Conservation (phyloP, 441 rosid genomes). For the Macaranga tanarius region DNA sequence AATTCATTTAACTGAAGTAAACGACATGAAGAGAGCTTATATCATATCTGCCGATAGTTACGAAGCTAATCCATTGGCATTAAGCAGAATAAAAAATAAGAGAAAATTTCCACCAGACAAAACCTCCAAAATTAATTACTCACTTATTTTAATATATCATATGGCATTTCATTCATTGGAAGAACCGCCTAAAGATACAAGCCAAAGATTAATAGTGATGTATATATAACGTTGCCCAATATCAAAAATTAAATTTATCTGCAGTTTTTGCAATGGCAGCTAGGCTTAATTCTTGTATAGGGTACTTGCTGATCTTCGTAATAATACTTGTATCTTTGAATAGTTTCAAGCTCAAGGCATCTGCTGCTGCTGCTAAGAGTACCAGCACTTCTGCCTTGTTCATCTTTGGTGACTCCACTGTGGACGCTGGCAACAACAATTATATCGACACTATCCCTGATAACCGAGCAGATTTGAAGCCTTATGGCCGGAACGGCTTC, state of each 20-base stretch:
- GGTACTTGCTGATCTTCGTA: neutral
- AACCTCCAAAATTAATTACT: neutral
- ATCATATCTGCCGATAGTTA: neutral
- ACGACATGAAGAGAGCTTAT: too few species aligned
- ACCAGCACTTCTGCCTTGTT: slow-evolving; percentile 34
- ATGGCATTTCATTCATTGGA: slow-evolving; percentile 5
- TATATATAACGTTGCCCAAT: neutral
- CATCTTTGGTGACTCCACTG: slow-evolving; percentile 58
- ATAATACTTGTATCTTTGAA: slow-evolving; percentile 4
- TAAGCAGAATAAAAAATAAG: neutral
- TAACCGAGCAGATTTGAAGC: slow-evolving; percentile 40
- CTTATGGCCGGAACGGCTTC: slow-evolving; percentile 49
- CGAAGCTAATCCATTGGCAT: neutral
- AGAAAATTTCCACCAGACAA: neutral
- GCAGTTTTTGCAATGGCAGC: neutral
- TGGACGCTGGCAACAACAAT: slow-evolving; percentile 54
- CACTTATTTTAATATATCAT: neutral
- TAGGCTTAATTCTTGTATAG: slow-evolving; percentile 7
- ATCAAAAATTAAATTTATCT: neutral
- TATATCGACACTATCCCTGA: slow-evolving; percentile 41
- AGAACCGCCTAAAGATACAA: neutral
- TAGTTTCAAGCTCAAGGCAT: neutral
- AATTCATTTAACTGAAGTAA: too few species aligned
- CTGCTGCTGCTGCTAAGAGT: slow-evolving; percentile 16
- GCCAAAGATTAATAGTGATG: too few species aligned